Percentiles rank a stretch among this genome's conserved stretches.
phyloP scores from a whole-genome alignment of 306 rosid genomes.

The Trifolium dubium region DNA sequence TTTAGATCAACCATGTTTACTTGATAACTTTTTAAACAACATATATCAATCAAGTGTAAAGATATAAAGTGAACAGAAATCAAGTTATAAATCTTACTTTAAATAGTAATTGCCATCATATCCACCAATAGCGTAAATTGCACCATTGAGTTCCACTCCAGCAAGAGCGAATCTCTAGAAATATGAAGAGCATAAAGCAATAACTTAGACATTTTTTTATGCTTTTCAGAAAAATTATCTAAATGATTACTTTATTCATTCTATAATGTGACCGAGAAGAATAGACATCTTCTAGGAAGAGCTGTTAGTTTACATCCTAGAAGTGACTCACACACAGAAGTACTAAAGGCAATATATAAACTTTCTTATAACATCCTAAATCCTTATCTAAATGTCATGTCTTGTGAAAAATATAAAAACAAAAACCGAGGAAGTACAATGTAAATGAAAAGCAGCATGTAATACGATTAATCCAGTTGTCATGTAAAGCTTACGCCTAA shows the following conservation, averaged over 20 bases:
- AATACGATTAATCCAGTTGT: conserved; percentile 4
- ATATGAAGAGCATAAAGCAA: conserved; percentile 37
- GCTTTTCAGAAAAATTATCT: conserved; percentile 18
- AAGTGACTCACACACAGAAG: not conserved
- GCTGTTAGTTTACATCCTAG: conserved; percentile 19
- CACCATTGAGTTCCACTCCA: conserved; percentile 76
- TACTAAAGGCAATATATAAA: conserved; percentile 14
- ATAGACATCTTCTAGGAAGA: not conserved
- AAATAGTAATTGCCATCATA: conserved; percentile 74
- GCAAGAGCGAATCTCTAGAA: conserved; percentile 81
- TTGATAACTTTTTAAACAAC: conserved; percentile 2
- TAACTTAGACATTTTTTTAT: conserved; percentile 21
- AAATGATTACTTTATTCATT: conserved; percentile 24
- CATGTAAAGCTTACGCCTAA: conserved; percentile 26
- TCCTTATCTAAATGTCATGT: conserved; percentile 13
- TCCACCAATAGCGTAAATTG: conserved; percentile 85
- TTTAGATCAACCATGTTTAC: conserved; percentile 19
- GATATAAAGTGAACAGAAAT: conserved; percentile 32
- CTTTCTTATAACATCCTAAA: not conserved
- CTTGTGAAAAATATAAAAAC: not conserved
- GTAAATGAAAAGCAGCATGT: conserved; percentile 6
- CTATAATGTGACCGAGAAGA: not conserved
- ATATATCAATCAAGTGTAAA: conserved; percentile 20
- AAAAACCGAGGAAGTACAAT: not conserved
- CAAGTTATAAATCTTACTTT: conserved; percentile 55